phyloP scores from a whole-genome alignment of 1,284 basidiomycete species.

The Xerocomus amazonicus region DNA sequence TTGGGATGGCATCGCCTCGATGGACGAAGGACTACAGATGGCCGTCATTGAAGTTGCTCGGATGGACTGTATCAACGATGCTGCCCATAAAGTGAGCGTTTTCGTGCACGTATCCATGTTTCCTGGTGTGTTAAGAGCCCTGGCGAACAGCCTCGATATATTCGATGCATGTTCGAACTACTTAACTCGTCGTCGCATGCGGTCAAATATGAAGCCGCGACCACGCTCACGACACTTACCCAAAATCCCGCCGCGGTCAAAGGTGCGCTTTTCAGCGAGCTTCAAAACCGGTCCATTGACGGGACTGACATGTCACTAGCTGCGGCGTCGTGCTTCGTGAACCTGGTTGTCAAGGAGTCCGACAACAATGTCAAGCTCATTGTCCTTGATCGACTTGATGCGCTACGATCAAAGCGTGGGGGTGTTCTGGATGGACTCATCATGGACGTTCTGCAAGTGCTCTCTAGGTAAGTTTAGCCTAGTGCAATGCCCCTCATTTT shows the following conservation, averaged over 20 bases:
- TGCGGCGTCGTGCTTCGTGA: conserved; percentile 86
- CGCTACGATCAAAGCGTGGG: conserved; percentile 82
- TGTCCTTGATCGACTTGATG: conserved; percentile 90
- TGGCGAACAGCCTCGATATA: conserved; percentile 74
- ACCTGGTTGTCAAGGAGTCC: conserved; percentile 90
- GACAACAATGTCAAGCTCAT: conserved; percentile 99
- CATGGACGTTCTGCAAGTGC: conserved; percentile 93
- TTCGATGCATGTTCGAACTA: conserved; percentile 94
- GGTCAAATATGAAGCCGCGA: conserved; percentile 98
- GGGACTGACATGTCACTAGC: conserved; percentile 46
- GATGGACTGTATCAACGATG: conserved; percentile 85
- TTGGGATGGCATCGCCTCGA: conserved; percentile 77
- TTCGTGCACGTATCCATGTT: not conserved
- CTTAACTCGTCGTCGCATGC: conserved; percentile 88
- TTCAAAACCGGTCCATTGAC: not conserved
- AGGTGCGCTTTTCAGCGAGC: conserved; percentile 44
- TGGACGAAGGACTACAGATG: conserved; percentile 97
- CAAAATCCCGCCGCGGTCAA: conserved; percentile 97
- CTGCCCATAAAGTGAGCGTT: conserved; percentile 66
- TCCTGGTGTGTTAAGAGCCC: conserved; percentile 12
- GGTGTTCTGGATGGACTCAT: conserved; percentile 90
- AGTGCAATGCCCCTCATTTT: not conserved
- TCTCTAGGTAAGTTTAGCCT: conserved; percentile 59
- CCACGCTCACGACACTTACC: conserved; percentile 90
- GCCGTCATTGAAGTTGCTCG: conserved; percentile 94